Conservation (phyloP, 1,284 basidiomycete genomes). For the Leccinum fallax region DNA sequence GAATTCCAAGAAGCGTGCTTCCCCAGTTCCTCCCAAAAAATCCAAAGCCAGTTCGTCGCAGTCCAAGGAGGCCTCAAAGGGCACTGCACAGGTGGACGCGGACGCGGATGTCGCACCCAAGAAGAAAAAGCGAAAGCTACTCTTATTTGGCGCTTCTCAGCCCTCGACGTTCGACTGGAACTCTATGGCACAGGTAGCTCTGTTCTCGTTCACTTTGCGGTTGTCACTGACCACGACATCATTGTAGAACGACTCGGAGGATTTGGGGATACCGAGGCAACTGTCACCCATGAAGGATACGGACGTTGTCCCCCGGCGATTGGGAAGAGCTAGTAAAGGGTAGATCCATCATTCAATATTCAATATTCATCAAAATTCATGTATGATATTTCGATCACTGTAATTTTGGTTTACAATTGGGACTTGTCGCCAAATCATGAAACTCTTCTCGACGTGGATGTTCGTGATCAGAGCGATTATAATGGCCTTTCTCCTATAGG, state of each 20-base stretch:
- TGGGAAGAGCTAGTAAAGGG: conserved; percentile 32
- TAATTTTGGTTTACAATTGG: background rate
- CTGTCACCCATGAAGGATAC: conserved; percentile 65
- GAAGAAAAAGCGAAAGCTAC: conserved; percentile 65
- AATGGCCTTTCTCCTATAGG: conserved; percentile 56
- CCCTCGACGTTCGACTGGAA: conserved; percentile 46
- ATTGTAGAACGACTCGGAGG: conserved; percentile 30
- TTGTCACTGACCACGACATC: background rate
- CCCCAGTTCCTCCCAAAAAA: conserved; percentile 23
- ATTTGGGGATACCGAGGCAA: conserved; percentile 59
- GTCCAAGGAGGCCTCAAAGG: conserved; percentile 14
- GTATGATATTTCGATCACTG: background rate
- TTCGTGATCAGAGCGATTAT: conserved; percentile 79
- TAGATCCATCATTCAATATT: conserved; percentile 4
- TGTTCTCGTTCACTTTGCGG: background rate
- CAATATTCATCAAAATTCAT: background rate
- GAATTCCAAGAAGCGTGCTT: conserved; percentile 23
- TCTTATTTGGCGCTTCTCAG: conserved; percentile 49
- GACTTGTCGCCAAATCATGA: conserved; percentile 72
- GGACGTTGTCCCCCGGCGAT: conserved; percentile 48
- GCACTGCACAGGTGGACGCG: conserved; percentile 13
- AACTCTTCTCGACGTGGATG: conserved; percentile 72
- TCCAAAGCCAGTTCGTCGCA: conserved; percentile 21
- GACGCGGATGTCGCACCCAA: conserved; percentile 38
- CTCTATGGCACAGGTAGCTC: conserved; percentile 38